Evolutionary conservation across 257 asterid species (phyloP).

Genomic region (Solanum pimpinellifolium): DNA sequence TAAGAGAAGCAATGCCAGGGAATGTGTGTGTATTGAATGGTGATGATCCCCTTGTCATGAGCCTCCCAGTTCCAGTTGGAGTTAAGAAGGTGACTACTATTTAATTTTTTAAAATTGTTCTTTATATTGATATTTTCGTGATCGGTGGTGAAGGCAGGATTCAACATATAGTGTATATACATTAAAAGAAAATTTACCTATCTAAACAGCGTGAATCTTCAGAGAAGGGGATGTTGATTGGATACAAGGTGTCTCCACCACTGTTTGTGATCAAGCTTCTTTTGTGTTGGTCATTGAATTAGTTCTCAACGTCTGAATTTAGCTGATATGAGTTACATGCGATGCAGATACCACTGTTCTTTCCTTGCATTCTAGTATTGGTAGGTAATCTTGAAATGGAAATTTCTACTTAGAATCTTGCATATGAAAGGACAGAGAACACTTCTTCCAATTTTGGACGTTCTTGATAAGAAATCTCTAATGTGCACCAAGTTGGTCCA

Average conservation of each 20-base stretch:
- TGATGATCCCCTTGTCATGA: slow-evolving; percentile 25
- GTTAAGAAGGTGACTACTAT: slow-evolving; percentile 9
- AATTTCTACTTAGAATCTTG: neutral
- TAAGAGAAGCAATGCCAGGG: slow-evolving; percentile 16
- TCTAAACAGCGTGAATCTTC: neutral
- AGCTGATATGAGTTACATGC: neutral
- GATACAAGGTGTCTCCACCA: neutral
- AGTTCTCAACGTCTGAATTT: neutral
- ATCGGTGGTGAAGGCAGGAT: neutral
- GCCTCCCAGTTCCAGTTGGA: slow-evolving; percentile 13
- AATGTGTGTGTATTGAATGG: slow-evolving; percentile 26
- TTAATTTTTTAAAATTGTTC: neutral
- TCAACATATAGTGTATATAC: neutral
- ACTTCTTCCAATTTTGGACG: neutral
- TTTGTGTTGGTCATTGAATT: neutral
- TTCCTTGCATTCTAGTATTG: neutral
- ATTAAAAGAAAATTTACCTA: neutral
- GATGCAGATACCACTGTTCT: neutral
- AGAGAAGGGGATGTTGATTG: neutral
- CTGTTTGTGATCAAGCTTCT: neutral
- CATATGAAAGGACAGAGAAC: neutral
- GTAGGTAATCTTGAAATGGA: neutral
- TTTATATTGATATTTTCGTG: neutral
- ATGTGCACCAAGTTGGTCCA: neutral
- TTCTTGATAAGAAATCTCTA: neutral